Evolutionary conservation across 1,284 basidiomycete genomes (phyloP).

Genomic region (Trametes polyzona): DNA sequence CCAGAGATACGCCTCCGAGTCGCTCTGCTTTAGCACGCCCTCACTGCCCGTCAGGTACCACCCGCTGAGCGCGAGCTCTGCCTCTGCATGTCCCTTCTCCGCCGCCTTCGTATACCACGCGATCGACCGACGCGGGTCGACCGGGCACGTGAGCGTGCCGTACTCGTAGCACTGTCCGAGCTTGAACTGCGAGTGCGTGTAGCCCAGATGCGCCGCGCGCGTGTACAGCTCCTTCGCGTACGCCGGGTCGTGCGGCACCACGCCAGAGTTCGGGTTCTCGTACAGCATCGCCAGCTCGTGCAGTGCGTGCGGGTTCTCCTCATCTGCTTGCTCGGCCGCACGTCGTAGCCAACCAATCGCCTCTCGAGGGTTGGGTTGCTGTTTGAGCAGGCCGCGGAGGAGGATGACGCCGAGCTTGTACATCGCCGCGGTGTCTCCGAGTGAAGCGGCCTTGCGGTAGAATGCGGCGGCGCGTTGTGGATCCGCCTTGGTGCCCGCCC

Average conservation of each 20-base stretch:
- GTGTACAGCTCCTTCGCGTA: conserved; percentile 90
- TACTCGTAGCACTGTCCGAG: conserved; percentile 96
- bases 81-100: conserved; percentile 92
- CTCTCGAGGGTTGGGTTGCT: conserved; percentile 87
- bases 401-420: conserved; percentile 98
- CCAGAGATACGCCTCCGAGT: conserved; percentile 98
- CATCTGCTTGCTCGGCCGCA: conserved; percentile 96
- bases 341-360: conserved; percentile 94
- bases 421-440: conserved; percentile 98
- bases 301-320: conserved; percentile 97
- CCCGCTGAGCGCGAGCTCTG: conserved; percentile 93
- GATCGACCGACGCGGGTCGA: conserved; percentile 92
- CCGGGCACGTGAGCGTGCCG: conserved; percentile 85
- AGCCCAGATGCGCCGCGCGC: conserved; percentile 92
- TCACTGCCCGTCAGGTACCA: conserved; percentile 98
- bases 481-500: conserved; percentile 96
- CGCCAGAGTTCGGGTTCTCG: conserved; percentile 71
- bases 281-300: conserved; percentile 96
- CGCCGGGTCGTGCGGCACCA: conserved; percentile 75
- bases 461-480: conserved; percentile 90
- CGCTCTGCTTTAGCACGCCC: conserved; percentile 95
- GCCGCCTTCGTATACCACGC: conserved; percentile 99
- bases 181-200: conserved; percentile 93
- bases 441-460: conserved; percentile 94
- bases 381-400: conserved; percentile 83